Evolutionary conservation across 148 eudicot species (phyloP).

Genomic region (Bassia scoparia): DNA sequence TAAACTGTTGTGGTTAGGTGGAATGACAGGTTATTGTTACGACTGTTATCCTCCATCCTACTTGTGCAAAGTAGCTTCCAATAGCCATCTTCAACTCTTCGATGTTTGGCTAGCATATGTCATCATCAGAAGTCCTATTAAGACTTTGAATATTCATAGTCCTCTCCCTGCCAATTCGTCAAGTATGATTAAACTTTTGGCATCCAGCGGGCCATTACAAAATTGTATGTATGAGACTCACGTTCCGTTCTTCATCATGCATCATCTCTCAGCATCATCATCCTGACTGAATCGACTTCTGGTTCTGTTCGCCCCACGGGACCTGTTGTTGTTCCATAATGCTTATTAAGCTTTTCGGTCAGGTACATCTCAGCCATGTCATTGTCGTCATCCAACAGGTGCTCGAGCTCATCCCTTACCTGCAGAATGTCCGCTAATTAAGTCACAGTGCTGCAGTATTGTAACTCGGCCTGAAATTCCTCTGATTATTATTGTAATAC

Average conservation of each 20-base stretch:
- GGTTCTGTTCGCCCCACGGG: conserved; percentile 27
- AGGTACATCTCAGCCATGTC: conserved; percentile 75
- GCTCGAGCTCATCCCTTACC: conserved; percentile 68
- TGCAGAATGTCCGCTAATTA: too few species aligned
- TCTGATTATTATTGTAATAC: neutral
- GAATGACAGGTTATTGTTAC: conserved; percentile 44
- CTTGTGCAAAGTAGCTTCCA: conserved; percentile 71
- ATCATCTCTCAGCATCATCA: conserved; percentile 33
- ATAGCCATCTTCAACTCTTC: conserved; percentile 62
- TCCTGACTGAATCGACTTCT: conserved; percentile 16
- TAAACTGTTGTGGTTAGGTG: too few species aligned
- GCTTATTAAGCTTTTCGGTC: conserved; percentile 44
- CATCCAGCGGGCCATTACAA: neutral
- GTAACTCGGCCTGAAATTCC: neutral
- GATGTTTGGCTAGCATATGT: conserved; percentile 35
- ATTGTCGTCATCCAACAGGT: conserved; percentile 60
- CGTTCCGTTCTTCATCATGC: too few species aligned
- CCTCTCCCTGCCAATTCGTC: conserved; percentile 15
- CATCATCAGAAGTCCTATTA: conserved; percentile 23
- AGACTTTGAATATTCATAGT: conserved; percentile 38
- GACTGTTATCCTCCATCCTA: conserved; percentile 55
- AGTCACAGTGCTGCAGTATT: too few species aligned
- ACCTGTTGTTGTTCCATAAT: conserved; percentile 24
- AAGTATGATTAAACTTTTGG: neutral
- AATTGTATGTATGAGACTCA: too few species aligned